These are phyloP conservation scores for Boletus reticulatus DNA, from an alignment of 768 basidiomycete species.

Conservation along the genomic window DNA sequence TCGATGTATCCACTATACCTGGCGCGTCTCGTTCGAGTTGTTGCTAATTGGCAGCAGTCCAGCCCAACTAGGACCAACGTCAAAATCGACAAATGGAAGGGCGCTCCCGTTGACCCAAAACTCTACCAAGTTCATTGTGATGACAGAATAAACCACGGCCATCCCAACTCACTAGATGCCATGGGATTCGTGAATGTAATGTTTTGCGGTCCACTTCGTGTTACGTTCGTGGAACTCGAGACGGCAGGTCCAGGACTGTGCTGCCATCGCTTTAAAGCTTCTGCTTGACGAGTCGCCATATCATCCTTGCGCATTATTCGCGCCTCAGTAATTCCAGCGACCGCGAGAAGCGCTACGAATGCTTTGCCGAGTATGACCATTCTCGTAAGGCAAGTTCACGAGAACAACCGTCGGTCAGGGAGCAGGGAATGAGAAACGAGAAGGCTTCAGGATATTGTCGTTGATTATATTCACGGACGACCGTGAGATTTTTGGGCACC, in stretches of 20 bases:
- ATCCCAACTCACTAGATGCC: conserved; percentile 46
- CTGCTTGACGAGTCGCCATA: conserved; percentile 42
- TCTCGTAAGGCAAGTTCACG: neutral
- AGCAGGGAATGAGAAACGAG: no score
- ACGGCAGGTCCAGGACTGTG: conserved; percentile 1
- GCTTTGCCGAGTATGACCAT: conserved; percentile 14
- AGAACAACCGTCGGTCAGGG: no score
- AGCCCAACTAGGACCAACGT: conserved; percentile 74
- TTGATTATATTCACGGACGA: no score
- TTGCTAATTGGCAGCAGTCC: conserved; percentile 71
- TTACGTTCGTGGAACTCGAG: neutral
- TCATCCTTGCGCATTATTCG: conserved; percentile 38
- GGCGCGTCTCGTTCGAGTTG: conserved; percentile 58
- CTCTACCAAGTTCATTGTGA: conserved; percentile 34
- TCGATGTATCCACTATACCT: conserved; percentile 37
- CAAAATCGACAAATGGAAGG: conserved; percentile 72
- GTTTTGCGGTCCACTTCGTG: conserved; percentile 43
- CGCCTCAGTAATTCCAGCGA: conserved; percentile 4
- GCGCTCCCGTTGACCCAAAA: conserved; percentile 67
- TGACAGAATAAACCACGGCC: neutral
- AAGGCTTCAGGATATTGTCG: no score
- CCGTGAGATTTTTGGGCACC: no score
- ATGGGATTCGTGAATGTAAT: conserved; percentile 70
- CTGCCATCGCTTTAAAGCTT: conserved; percentile 45
- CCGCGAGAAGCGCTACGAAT: conserved; percentile 11